Base-by-base conservation (phyloP, 140 eudicot species). In the Bidens hawaiensis region DNA sequence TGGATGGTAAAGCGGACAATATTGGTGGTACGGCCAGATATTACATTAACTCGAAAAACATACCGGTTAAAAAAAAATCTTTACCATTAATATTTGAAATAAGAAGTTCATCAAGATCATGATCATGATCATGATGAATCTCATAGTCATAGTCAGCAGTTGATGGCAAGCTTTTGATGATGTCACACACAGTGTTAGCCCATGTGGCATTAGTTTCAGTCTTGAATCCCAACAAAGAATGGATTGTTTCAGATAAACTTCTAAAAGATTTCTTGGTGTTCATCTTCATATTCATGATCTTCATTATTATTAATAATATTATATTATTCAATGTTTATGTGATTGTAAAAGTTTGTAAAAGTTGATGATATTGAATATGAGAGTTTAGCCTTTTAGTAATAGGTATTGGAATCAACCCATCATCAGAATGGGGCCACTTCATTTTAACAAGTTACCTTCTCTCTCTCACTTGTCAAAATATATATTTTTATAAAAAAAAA, bases 121-220 rank as follows among this genome's bases (percentile, higher is more conserved):
- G 49, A n/a, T n/a, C n/a, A n/a, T n/a, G n/a, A 28, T 74, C 73
- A 51, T 48, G 3, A 48, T 71, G 63, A 25, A 65, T n/a, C n/a
- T n/a, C n/a, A n/a, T n/a, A 66, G 51, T 58, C 78, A 22, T 74
- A 74, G 23, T 74, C 79, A 0, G 69, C 79, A 21, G 74, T 74
- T n/a, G 75, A 36, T 54, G 82, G 79, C 70, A 72, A 78, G 79
- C 67, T 78, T 65, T 67, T 72, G 68, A 78, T 78, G 24, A 72
- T 72, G 64, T 78, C 78, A 67, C 68, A 62, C 6, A 78, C 82
- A 0, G 82, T 72, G 15, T 72, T 64, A 61, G 69, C 79, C 82
- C 82, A 78, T 0, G 65, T 52, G 6, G 82, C 67, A 38, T 62
- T 67, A 4, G 69, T 17, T 26, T 72, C 67, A 2, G 46, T 52